Conservation (phyloP, 192 early-diverging fungal genomes). For the Coemansia sp. region DNA sequence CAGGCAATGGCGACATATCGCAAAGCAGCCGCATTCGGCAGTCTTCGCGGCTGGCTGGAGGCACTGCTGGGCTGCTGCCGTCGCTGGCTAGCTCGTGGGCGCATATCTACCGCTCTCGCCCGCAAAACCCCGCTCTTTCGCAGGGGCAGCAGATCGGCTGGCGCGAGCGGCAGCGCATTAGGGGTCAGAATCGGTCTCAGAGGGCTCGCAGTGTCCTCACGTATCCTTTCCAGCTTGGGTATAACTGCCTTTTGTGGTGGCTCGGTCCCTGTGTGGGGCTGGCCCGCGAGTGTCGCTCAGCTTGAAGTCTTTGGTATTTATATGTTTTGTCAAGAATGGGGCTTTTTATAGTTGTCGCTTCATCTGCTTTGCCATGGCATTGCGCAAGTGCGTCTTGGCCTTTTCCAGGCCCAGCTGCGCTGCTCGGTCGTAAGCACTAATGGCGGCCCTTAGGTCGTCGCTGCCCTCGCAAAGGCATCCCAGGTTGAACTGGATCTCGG, state of each 20-base stretch:
- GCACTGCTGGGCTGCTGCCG: neutral
- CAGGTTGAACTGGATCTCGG: constrained; percentile 65
- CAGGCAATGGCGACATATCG: neutral
- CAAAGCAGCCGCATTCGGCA: neutral
- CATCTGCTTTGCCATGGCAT: constrained; percentile 51
- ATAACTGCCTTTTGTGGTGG: constrained; percentile 49
- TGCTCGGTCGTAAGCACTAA: constrained; percentile 57
- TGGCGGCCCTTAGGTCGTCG: constrained; percentile 54
- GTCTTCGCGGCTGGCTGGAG: neutral
- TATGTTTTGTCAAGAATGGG: neutral
- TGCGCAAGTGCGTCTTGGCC: constrained; percentile 58
- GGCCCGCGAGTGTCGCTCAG: constrained; percentile 14
- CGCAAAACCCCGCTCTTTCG: neutral
- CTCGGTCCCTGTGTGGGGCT: constrained; percentile 28
- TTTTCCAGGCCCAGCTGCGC: constrained; percentile 52
- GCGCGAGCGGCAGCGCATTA: constrained; percentile 1
- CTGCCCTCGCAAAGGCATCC: constrained; percentile 63
- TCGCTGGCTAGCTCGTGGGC: constrained; percentile 35
- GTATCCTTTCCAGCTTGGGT: constrained; percentile 35
- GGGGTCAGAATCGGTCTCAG: neutral
- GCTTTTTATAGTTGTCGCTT: neutral
- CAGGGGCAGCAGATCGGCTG: neutral
- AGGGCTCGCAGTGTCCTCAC: constrained; percentile 21
- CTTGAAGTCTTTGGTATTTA: no score
- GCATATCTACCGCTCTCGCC: constrained; percentile 33